Percentiles rank a stretch among this genome's conserved stretches.
Evolutionary conservation across 208 protist genomes (phyloP).

Genomic region (Leishmania martiniquensis): DNA sequence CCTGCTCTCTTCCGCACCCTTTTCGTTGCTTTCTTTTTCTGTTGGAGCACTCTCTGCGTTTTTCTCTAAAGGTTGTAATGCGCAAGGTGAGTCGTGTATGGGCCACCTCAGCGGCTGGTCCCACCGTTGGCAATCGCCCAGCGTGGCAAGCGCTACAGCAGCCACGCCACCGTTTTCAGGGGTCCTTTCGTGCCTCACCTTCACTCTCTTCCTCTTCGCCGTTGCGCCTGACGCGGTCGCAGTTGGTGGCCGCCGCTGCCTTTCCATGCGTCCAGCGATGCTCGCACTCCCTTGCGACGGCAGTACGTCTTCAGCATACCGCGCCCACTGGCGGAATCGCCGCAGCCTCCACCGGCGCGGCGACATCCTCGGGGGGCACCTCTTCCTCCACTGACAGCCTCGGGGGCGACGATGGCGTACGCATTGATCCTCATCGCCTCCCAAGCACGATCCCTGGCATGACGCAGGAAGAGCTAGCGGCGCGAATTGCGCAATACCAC

Average conservation of each 20-base stretch:
- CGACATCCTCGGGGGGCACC: neutral
- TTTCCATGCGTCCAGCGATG: neutral
- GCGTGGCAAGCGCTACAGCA: neutral
- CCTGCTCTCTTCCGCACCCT: neutral
- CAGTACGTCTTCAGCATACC: constrained; percentile 2
- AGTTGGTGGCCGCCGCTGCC: neutral
- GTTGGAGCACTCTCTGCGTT: neutral
- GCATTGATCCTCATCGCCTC: constrained; percentile 55
- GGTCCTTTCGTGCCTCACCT: neutral
- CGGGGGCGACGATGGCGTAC: constrained; percentile 4
- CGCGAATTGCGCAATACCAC: constrained; percentile 36
- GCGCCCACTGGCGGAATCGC: neutral
- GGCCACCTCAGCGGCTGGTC: neutral
- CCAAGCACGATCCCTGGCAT: constrained; percentile 78
- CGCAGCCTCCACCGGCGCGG: neutral
- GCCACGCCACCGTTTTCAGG: constrained; percentile 1
- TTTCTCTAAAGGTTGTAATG: neutral
- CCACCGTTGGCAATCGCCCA: neutral
- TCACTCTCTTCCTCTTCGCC: neutral
- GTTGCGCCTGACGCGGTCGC: neutral
- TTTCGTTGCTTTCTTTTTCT: neutral
- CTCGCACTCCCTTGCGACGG: neutral
- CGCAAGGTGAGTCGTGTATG: neutral
- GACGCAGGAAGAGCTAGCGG: constrained; percentile 71
- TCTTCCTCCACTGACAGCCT: neutral